These are phyloP conservation scores for Fusarium secorum DNA, from an alignment of 2,329 filamentous ascomycete genomes.

Conservation along the genomic window DNA sequence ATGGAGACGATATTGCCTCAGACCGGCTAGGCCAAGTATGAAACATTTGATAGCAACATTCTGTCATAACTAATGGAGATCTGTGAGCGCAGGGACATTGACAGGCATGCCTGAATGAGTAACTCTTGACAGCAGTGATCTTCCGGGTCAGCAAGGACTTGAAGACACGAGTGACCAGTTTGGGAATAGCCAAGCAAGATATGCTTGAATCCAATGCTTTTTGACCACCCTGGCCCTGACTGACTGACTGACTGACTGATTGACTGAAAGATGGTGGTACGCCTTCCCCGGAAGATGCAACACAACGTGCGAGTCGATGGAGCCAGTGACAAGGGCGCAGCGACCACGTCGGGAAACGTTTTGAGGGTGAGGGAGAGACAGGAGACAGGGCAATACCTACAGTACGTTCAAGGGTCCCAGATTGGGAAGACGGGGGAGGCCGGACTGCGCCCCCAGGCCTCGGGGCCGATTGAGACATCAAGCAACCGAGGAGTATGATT, in stretches of 20 bases:
- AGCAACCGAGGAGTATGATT: conserved; percentile 35
- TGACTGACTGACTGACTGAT: not conserved
- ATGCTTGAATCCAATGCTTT: not conserved
- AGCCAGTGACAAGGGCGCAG: conserved; percentile 26
- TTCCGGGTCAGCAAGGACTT: conserved; percentile 15
- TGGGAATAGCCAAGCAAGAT: conserved; percentile 25
- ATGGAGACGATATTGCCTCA: conserved; percentile 22
- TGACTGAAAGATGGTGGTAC: conserved; percentile 12
- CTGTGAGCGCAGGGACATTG: conserved; percentile 27
- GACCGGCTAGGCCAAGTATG: conserved; percentile 22
- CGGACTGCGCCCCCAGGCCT: conserved; percentile 38
- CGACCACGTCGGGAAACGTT: conserved; percentile 20
- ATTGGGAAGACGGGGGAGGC: conserved; percentile 32
- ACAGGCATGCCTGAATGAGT: conserved; percentile 27
- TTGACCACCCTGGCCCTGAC: not conserved
- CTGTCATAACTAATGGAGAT: conserved; percentile 7
- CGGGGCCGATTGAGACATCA: conserved; percentile 37
- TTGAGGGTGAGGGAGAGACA: conserved; percentile 1
- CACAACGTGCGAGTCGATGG: conserved; percentile 1
- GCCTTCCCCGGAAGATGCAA: conserved; percentile 33
- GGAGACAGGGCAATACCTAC: not conserved
- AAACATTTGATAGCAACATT: conserved; percentile 28
- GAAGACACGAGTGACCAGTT: conserved; percentile 36
- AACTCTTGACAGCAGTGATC: conserved; percentile 41
- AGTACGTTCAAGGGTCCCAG: not conserved